These are phyloP conservation scores for Acanthamoeba healyi DNA, from an alignment of 208 protist genomes.

Conservation along the genomic window DNA sequence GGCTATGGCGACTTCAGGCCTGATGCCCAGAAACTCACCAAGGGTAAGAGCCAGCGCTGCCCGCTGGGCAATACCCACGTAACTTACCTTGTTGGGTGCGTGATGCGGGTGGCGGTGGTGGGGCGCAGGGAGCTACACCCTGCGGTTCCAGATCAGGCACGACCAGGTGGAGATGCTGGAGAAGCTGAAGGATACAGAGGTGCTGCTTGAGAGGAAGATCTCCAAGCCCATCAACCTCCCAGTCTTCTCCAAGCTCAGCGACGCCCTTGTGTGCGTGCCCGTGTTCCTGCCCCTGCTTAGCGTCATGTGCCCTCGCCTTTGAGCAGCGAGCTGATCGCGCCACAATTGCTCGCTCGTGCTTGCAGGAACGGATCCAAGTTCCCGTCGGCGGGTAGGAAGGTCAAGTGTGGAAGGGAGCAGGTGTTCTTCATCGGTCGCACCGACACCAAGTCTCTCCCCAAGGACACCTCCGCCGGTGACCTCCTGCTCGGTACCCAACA, in stretches of 20 bases:
- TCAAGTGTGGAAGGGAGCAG: constrained; percentile 23
- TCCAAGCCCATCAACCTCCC: constrained; percentile 10
- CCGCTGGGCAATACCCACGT: not conserved
- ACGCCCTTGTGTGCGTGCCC: not conserved
- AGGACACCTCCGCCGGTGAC: constrained; percentile 37
- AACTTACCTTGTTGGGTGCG: not conserved
- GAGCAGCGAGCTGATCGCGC: too few relatives aligned
- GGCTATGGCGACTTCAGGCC: constrained; percentile 30
- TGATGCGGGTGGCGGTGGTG: not conserved
- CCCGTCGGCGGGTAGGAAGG: constrained; percentile 4
- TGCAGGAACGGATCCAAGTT: constrained; percentile 66
- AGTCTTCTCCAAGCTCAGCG: constrained; percentile 1
- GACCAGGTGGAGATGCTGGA: constrained; percentile 59
- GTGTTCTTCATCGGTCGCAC: constrained; percentile 29
- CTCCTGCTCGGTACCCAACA: constrained; percentile 38
- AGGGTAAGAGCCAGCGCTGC: not conserved
- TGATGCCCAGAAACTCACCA: not conserved
- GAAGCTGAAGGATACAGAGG: constrained; percentile 42
- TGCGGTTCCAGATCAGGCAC: constrained; percentile 52
- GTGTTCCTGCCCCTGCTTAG: not conserved
- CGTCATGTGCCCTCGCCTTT: too few relatives aligned
- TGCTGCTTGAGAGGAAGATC: constrained; percentile 37
- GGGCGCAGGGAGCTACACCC: constrained; percentile 29
- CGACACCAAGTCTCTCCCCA: constrained; percentile 36
- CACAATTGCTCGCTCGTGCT: not conserved